phyloP scores from a whole-genome alignment of 331 rosid genomes.

The Malus hybrid region DNA sequence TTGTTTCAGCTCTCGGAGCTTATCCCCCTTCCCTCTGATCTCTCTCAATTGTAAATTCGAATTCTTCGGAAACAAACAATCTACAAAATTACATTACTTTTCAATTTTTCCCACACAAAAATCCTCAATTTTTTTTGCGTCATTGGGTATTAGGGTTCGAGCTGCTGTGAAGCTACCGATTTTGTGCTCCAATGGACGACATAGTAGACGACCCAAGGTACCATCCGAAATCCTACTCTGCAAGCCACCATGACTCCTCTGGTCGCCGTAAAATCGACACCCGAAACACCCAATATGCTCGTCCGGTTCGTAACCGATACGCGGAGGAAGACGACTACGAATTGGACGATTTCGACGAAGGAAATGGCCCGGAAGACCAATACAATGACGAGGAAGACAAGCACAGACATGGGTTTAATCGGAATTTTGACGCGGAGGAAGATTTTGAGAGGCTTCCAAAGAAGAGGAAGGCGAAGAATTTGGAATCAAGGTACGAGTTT shows the following conservation, averaged over 20 bases:
- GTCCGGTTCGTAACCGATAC: slow-evolving; percentile 26
- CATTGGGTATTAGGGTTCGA: not conserved
- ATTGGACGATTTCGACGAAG: slow-evolving; percentile 19
- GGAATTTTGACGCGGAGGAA: slow-evolving; percentile 12
- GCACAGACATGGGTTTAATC: not conserved
- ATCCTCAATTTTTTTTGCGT: not conserved
- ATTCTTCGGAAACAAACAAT: not conserved
- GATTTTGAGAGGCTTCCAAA: slow-evolving; percentile 46
- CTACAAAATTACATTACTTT: not conserved
- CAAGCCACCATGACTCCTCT: slow-evolving; percentile 25
- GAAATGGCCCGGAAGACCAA: slow-evolving; percentile 5
- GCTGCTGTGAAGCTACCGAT: not conserved
- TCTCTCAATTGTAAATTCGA: not conserved
- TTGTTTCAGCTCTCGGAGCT: not conserved
- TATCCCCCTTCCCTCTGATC: not conserved
- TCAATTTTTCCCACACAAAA: not conserved
- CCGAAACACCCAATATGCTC: slow-evolving; percentile 31
- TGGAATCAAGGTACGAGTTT: slow-evolving; percentile 46
- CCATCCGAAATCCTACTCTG: slow-evolving; percentile 36
- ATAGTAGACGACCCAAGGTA: slow-evolving; percentile 52
- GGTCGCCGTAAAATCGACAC: slow-evolving; percentile 35
- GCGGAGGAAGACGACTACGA: slow-evolving; percentile 19
- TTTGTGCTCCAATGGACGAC: slow-evolving; percentile 32
- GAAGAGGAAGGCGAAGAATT: slow-evolving; percentile 42
- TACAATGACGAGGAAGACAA: slow-evolving; percentile 14